phyloP scores from a whole-genome alignment of 2,329 filamentous ascomycete species.

The Nemania sp. region DNA sequence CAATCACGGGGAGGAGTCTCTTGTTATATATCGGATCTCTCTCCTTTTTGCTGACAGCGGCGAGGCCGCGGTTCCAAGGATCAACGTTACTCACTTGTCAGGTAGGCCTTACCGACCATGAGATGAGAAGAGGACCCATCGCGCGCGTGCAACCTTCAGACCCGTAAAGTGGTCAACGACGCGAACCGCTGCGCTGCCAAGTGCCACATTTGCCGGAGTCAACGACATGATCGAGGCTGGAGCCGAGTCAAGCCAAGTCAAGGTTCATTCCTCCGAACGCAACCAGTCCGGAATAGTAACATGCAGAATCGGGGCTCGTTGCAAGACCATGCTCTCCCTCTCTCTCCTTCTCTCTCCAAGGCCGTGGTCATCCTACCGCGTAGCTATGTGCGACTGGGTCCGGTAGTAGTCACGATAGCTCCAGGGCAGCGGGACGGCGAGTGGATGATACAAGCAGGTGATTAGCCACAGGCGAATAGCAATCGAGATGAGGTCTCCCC shows the following conservation, averaged over 20 bases:
- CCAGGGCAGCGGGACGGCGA: constrained; percentile 17
- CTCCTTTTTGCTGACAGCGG: constrained; percentile 10
- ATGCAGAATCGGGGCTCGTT: constrained; percentile 19
- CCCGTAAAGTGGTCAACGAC: constrained; percentile 3
- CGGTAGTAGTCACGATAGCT: constrained; percentile 24
- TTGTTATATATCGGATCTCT: constrained; percentile 18
- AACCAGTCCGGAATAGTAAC: constrained; percentile 16
- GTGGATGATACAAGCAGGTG: constrained; percentile 35
- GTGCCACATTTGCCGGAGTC: constrained; percentile 11
- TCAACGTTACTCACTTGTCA: constrained; percentile 36
- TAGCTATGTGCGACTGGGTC: constrained; percentile 5
- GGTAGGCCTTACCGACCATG: constrained; percentile 30
- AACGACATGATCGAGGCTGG: constrained; percentile 5
- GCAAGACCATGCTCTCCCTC: constrained; percentile 17
- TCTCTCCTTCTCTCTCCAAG: constrained; percentile 4
- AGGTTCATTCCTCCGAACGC: constrained; percentile 10
- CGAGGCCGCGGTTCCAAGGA: constrained; percentile 17
- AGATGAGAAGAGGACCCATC: constrained; percentile 24
- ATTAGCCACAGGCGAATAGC: constrained; percentile 23
- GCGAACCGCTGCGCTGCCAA: constrained; percentile 4
- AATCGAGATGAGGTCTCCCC: constrained; percentile 14
- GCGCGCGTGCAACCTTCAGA: constrained; percentile 33
- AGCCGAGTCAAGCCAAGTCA: constrained; percentile 1
- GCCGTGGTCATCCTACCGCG: constrained; percentile 22
- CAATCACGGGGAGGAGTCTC: constrained; percentile 2